These are phyloP conservation scores for Salix koriyanagi DNA, from an alignment of 345 rosid genomes.

Conservation along the genomic window DNA sequence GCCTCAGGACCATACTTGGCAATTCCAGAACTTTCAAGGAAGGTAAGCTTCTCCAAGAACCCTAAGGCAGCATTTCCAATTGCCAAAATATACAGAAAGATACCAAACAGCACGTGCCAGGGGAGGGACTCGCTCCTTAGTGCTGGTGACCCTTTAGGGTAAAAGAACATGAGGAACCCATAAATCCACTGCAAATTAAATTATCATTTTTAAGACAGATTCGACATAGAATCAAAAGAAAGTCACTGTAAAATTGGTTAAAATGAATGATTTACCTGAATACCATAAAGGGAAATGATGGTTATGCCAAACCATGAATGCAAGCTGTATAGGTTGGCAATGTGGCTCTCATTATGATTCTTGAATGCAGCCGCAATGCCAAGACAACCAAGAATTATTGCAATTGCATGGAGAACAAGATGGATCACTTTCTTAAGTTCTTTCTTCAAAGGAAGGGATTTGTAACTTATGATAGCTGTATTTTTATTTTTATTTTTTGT, in stretches of 20 bases:
- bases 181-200: constrained; percentile 59
- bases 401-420: constrained; percentile 72
- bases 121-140: constrained; percentile 55
- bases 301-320: constrained; percentile 94
- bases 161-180: constrained; percentile 68
- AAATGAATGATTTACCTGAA: constrained; percentile 52
- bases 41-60: constrained; percentile 81
- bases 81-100: constrained; percentile 54
- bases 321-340: constrained; percentile 82
- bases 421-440: constrained; percentile 79
- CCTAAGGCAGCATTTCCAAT: constrained; percentile 68
- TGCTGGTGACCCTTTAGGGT: constrained; percentile 54
- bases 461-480: constrained; percentile 82
- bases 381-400: constrained; percentile 66
- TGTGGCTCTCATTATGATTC: constrained; percentile 72
- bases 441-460: constrained; percentile 58
- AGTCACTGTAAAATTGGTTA: neutral
- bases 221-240: neutral
- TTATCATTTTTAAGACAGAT: neutral
- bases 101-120: constrained; percentile 67
- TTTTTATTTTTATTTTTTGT: neutral
- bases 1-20: constrained; percentile 84
- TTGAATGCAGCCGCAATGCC: constrained; percentile 85
- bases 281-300: constrained; percentile 67
- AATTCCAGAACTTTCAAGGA: constrained; percentile 70